Base-by-base conservation (phyloP, 2,329 filamentous ascomycete genomes). In the Botrytis pseudocinerea region DNA sequence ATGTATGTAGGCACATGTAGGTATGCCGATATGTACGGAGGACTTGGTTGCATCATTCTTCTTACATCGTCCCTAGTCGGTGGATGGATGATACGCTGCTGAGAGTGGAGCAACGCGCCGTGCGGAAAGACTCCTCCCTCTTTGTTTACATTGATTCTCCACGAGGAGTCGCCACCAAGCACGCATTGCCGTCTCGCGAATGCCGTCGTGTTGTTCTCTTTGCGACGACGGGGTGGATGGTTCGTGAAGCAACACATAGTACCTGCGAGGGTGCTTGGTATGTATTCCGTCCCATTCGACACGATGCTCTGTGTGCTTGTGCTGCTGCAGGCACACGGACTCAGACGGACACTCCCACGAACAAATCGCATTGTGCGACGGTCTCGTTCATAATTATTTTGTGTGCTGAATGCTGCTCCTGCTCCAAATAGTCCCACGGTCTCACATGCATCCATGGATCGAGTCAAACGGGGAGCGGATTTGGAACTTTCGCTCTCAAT, bases 121-220 rank as follows among this genome's bases (percentile, higher is more conserved):
- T 42, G 35, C 60, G 38, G 60, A 62, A 42, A 42, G 59, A 8
- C 14, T 16, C 20, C 14, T 38, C 35, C 32, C 14, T 35, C 35
- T 51, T 66, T 66, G 44, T 66, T 66, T 38, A 66, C 63, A 51
- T 54, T 16, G 25, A 54, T 54, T 54, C 46, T 48, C 25, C 42
- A 35, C 62, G 12, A 48, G 38, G 22, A 5, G 25, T 9, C 22
- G 22, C 46, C 22, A 25, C 12, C 10, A 16, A 8, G 18, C 28
- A 65, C 48, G n/a, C 4, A 51, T 7, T 48, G 20, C 32, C 8
- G 14, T 22, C 14, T 42, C 60, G 60, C 22, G 60, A 63, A 63
- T 42, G 10, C 25, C 60, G n/a, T 44, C 22, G 42, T 62, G 8
- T 62, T 42, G 4, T 25, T 16, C 16, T 18, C 16, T 20, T n/a